A percentile compares a stretch with the other conserved stretches of the same genome.
phyloP scores from a whole-genome alignment of 2,329 filamentous ascomycete genomes.

The Botryotinia narcissicola region DNA sequence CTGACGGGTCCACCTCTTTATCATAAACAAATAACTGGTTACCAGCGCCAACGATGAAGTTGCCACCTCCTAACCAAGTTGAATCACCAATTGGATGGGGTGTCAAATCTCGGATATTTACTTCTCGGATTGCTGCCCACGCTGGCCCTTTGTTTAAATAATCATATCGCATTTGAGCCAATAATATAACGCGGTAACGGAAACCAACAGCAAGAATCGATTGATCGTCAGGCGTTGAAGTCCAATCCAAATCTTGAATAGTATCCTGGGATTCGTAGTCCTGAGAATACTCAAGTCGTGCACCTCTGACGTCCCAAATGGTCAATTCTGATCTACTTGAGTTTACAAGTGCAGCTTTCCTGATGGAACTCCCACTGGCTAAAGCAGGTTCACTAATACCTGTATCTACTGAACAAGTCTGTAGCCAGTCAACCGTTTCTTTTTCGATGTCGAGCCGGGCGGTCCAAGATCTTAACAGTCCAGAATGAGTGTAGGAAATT shows the following conservation, averaged over 20 bases:
- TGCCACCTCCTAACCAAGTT: slow-evolving; percentile 82
- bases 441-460: slow-evolving; percentile 64
- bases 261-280: slow-evolving; percentile 69
- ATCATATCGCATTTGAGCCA: slow-evolving; percentile 87
- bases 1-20: slow-evolving; percentile 63
- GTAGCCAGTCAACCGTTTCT: slow-evolving; percentile 73
- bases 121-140: slow-evolving; percentile 82
- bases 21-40: slow-evolving; percentile 89
- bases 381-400: slow-evolving; percentile 69
- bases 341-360: slow-evolving; percentile 83
- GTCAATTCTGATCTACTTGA: slow-evolving; percentile 70
- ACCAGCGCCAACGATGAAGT: slow-evolving; percentile 82
- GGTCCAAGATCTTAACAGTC: slow-evolving; percentile 80
- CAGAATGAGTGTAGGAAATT: slow-evolving; percentile 75
- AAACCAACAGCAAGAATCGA: slow-evolving; percentile 92
- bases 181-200: slow-evolving; percentile 75
- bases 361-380: slow-evolving; percentile 80
- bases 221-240: slow-evolving; percentile 83
- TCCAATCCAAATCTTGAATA: slow-evolving; percentile 90
- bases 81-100: slow-evolving; percentile 91
- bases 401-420: slow-evolving; percentile 79
- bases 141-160: slow-evolving; percentile 86
- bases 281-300: slow-evolving; percentile 77
- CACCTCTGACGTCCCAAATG: slow-evolving; percentile 86
- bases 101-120: slow-evolving; percentile 76